Evolutionary conservation across 2,329 filamentous ascomycete species (phyloP), one percentile per base, ranked within the genome.

Genomic region (Incumbomyces delicatus): DNA sequence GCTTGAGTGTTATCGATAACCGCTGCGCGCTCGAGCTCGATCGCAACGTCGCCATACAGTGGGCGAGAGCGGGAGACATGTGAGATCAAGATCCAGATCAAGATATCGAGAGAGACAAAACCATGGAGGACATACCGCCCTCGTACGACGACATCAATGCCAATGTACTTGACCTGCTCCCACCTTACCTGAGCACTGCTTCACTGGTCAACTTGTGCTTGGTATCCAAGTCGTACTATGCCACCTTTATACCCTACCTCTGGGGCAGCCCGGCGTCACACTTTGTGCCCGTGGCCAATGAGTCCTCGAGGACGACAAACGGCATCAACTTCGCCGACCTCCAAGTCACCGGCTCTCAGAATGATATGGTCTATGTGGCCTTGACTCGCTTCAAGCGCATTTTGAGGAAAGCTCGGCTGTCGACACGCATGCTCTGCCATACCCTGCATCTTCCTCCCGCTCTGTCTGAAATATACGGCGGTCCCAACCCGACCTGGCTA

Each of bases 231-330:
- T 64, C 66, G 65, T 80, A 77, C 76, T 74, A 80, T 55, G 56
- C 63, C 22, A 71, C 74, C n/a, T 80, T 80, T 53, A 68, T 72
- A 44, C 75, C 75, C 2, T 71, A 75, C 51, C 66, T 81, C 1
- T 81, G 78, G 78, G 77, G 77, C 13, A 74, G 76, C 55, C 78
- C 78, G 16, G 76, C 77, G 0, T 78, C 76, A 7, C 77, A 81
- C 59, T 81, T 81, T 57, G 75, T 74, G 27, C 68, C 68, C 2
- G 70, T 46, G 11, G 22, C 33, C 18, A 45, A 37, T n/a, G 33
- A 45, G 17, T 33, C 44, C 11, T 13, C 36, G 6, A 20, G 36
- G 8, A 46, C 35, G 16, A 32, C 29, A 6, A 46, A 40, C 13
- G 44, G 36, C 36, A 34, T 40, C 35, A 40, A 34, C 13, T 41